These are phyloP conservation scores for Solanum stenotomum DNA, from an alignment of 257 asterid species.

Conservation along the genomic window DNA sequence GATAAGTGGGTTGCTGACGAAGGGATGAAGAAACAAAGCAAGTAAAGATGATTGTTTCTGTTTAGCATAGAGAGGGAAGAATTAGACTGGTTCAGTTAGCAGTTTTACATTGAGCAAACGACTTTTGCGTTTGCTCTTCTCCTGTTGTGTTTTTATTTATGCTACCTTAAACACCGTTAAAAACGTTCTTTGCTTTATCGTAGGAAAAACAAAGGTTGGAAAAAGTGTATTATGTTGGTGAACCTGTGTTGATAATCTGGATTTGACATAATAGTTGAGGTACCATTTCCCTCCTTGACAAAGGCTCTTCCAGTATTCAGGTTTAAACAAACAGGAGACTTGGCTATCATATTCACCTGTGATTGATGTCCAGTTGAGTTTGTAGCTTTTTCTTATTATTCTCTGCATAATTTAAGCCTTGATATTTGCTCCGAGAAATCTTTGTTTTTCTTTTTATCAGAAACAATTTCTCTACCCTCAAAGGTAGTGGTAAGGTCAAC, in stretches of 20 bases:
- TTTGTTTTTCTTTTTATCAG: not conserved
- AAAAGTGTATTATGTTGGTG: not conserved
- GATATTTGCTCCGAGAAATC: not conserved
- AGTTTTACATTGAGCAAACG: not conserved
- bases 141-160: not conserved
- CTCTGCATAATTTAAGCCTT: not conserved
- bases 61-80: not conserved
- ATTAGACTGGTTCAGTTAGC: not conserved
- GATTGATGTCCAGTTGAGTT: not conserved
- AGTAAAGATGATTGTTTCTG: not conserved
- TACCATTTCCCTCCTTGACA: not conserved
- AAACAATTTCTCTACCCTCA: not conserved
- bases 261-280: not conserved
- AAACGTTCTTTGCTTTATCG: not conserved
- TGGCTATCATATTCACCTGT: not conserved
- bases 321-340: not conserved
- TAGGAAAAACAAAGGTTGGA: not conserved
- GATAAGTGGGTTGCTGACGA: not conserved
- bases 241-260: not conserved
- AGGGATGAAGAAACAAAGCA: not conserved
- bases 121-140: not conserved
- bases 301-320: not conserved
- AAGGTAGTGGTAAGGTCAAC: not conserved
- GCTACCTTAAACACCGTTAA: not conserved
- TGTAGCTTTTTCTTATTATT: not conserved